Conservation (phyloP, 768 basidiomycete species). For the Trichaptum fuscoviolaceum region DNA sequence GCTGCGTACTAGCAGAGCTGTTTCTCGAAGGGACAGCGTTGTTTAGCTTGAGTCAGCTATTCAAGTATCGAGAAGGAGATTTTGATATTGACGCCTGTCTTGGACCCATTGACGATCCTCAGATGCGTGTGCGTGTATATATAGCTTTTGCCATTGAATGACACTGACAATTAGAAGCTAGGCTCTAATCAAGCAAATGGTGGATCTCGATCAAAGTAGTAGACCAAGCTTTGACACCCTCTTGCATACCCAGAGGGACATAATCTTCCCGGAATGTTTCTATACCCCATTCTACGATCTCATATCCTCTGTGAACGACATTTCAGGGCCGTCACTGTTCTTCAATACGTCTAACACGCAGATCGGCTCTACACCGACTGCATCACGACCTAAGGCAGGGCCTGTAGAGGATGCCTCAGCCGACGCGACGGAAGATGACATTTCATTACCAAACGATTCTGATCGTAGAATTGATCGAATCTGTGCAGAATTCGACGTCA, state of each 20-base stretch:
- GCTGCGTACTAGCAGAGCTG: slow-evolving; percentile 93
- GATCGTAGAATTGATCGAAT: slow-evolving; percentile 79
- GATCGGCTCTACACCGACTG: slow-evolving; percentile 26
- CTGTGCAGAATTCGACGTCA: slow-evolving; percentile 82
- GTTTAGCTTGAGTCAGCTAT: slow-evolving; percentile 91
- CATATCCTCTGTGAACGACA: slow-evolving; percentile 71
- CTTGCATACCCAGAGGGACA: slow-evolving; percentile 67
- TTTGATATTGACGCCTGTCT: slow-evolving; percentile 70
- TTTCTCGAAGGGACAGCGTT: slow-evolving; percentile 92
- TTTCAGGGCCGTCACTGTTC: slow-evolving; percentile 44
- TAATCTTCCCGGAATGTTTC: slow-evolving; percentile 87
- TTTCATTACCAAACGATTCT: slow-evolving; percentile 68
- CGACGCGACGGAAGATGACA: slow-evolving; percentile 18
- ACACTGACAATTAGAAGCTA: slow-evolving; percentile 33
- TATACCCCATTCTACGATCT: slow-evolving; percentile 95
- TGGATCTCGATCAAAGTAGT: slow-evolving; percentile 65
- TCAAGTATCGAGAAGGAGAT: slow-evolving; percentile 88
- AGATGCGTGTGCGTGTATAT: slow-evolving; percentile 64
- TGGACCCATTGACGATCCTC: slow-evolving; percentile 70
- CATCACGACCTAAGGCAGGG: slow-evolving; percentile 13
- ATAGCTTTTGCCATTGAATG: slow-evolving; percentile 4
- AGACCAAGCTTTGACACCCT: slow-evolving; percentile 81
- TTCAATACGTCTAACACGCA: slow-evolving; percentile 27
- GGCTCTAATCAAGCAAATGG: slow-evolving; percentile 88
- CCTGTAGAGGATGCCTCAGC: slow-evolving; percentile 22